phyloP scores from a whole-genome alignment of 2,329 filamentous ascomycete genomes.

The Hypoxylon sp. region DNA sequence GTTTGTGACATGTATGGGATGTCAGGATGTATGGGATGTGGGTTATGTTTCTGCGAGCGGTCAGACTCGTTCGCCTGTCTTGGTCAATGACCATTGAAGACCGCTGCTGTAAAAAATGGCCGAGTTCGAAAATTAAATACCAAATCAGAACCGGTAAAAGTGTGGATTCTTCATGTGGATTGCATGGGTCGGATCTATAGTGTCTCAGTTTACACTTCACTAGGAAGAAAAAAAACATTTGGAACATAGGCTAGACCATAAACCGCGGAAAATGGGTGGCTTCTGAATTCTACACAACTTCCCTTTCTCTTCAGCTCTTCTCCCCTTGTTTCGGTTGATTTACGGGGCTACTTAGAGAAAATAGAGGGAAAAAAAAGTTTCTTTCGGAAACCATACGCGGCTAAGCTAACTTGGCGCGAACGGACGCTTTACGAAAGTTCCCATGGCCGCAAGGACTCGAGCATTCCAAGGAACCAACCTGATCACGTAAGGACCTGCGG shows the following conservation, averaged over 20 bases:
- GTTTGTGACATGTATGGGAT: conserved; percentile 31
- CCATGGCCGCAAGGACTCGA: conserved; percentile 20
- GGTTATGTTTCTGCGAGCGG: conserved; percentile 23
- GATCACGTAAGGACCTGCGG: conserved; percentile 14
- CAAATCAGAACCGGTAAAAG: conserved; percentile 38
- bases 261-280: conserved; percentile 23
- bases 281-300: conserved; percentile 21
- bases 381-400: conserved; percentile 33
- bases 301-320: conserved; percentile 9
- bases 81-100: conserved; percentile 20
- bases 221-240: conserved; percentile 28
- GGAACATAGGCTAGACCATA: conserved; percentile 42
- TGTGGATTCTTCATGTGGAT: conserved; percentile 27
- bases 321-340: conserved; percentile 22
- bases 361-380: conserved; percentile 23
- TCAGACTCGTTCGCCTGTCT: conserved; percentile 30
- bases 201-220: conserved; percentile 40
- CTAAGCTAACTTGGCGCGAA: conserved; percentile 32
- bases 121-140: conserved; percentile 36
- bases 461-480: conserved; percentile 17
- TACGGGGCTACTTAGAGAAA: conserved; percentile 7
- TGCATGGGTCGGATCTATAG: conserved; percentile 41
- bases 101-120: conserved; percentile 25
- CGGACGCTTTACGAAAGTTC: conserved; percentile 33
- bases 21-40: conserved; percentile 29